Evolutionary conservation across 257 asterid genomes (phyloP), one percentile per base, ranked within the genome.

Genomic region (Solanum tacnaense): DNA sequence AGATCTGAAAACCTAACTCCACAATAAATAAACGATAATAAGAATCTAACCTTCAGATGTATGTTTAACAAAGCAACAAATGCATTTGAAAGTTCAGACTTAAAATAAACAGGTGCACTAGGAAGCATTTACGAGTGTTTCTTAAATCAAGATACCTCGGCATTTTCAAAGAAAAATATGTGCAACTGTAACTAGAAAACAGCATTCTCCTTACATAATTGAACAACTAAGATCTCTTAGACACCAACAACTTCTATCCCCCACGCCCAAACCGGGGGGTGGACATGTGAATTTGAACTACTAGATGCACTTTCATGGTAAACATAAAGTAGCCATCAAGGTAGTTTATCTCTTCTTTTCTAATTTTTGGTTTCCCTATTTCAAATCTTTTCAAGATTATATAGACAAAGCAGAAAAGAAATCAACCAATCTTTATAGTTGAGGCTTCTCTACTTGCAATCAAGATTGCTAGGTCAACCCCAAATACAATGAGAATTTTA

Each of bases 1-100:
- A 97, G 98, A 94, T 97, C 97, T 85, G 96, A 91, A 96, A 96
- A 97, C 95, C 99, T 96, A 91, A 86, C 78, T 62, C 89, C 90
- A 78, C 65, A 41, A 41, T 4, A 3, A 78, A 41, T 41, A 44
- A 27, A 41, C 15, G 4, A 15, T 44, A 79, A 35, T 44, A 27
- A 79, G 65, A 79, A n/a, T 12, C 35, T 25, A 78, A 78, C 38
- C 38, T 13, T 41, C 25, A 79, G 8, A 78, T 25, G 62, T 25
- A 25, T 41, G 62, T 76, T 39, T 76, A 76, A 39, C 60, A 76
- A 76, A 25, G 4, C 13, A 13, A 39, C 13, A 41, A 44, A 41
- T 7, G 36, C 36, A 78, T 41, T 78, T 79, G 38, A 79, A 78
- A 79, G 38, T 79, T 44, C 65, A 16, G 15, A 27, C 84, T 39